Percentiles rank a stretch among this genome's conserved stretches.
These are phyloP conservation scores for Sarocladium oryzae DNA, from an alignment of 2,329 filamentous ascomycete genomes.

Conservation along the genomic window DNA sequence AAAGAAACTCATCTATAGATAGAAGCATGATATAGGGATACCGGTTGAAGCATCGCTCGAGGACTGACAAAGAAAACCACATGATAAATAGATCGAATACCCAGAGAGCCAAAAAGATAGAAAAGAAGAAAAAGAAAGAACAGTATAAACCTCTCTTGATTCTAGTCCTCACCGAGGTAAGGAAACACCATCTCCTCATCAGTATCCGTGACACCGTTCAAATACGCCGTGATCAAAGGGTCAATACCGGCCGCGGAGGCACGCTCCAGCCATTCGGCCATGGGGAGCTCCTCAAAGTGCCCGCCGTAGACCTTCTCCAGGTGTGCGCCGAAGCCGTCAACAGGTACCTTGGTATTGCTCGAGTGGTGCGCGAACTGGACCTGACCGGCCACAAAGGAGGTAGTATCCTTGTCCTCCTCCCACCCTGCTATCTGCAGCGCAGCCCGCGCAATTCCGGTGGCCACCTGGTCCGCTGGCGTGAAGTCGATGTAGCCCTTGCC, in stretches of 20 bases:
- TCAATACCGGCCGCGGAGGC: conserved; percentile 13
- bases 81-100: not conserved
- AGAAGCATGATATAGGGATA: not conserved
- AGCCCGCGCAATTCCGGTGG: conserved; percentile 9
- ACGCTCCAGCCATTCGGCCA: conserved; percentile 9
- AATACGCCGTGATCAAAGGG: conserved; percentile 14
- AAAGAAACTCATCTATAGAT: not conserved
- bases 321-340: conserved; percentile 11
- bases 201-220: conserved; percentile 13
- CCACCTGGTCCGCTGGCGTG: conserved; percentile 10
- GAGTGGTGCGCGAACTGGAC: conserved; percentile 13
- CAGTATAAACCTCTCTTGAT: not conserved
- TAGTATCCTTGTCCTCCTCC: not conserved
- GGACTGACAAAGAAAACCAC: not conserved
- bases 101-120: not conserved
- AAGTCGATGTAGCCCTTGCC: conserved; percentile 12
- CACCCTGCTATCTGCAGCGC: conserved; percentile 5
- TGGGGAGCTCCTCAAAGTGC: conserved; percentile 12
- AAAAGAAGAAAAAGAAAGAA: not conserved
- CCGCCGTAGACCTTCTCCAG: conserved; percentile 13
- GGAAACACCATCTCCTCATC: conserved; percentile 13
- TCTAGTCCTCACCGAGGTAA: conserved; percentile 11
- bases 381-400: not conserved
- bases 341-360: conserved; percentile 12
- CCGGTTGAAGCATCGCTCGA: not conserved